Evolutionary conservation across 192 early-diverging fungal species (phyloP).

Genomic region (Phlyctochytrium arcticum): DNA sequence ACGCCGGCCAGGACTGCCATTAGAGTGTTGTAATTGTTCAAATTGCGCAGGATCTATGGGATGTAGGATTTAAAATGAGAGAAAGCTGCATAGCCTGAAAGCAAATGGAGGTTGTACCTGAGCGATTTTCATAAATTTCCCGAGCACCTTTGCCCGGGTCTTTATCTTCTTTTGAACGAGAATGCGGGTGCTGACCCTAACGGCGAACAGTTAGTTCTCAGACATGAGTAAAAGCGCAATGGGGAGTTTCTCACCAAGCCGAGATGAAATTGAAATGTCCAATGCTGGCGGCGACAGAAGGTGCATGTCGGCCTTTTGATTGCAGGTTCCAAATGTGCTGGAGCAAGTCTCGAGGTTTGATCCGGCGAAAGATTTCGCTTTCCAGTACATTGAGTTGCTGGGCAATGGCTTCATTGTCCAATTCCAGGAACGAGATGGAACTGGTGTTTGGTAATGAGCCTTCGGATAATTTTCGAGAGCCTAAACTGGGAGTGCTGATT

Average conservation of each 20-base stretch:
- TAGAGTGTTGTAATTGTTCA: constrained; percentile 72
- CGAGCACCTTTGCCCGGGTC: constrained; percentile 57
- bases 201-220: not conserved
- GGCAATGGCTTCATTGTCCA: constrained; percentile 55
- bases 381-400: constrained; percentile 66
- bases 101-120: constrained; percentile 36
- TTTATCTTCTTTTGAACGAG: constrained; percentile 59
- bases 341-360: constrained; percentile 62
- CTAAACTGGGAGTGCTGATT: not conserved
- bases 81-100: not conserved
- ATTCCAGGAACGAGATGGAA: constrained; percentile 47
- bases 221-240: not conserved
- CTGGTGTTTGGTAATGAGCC: not conserved
- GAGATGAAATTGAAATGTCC: constrained; percentile 72
- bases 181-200: constrained; percentile 65
- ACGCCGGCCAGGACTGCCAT: constrained; percentile 74
- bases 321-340: constrained; percentile 53
- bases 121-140: constrained; percentile 68
- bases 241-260: constrained; percentile 39
- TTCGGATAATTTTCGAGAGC: not conserved
- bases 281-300: constrained; percentile 54
- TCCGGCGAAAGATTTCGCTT: constrained; percentile 55
- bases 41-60: constrained; percentile 49
- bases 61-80: not conserved
- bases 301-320: constrained; percentile 26